Evolutionary conservation across 1,284 basidiomycete genomes (phyloP).

Genomic region (Cutaneotrichosporon sp.): DNA sequence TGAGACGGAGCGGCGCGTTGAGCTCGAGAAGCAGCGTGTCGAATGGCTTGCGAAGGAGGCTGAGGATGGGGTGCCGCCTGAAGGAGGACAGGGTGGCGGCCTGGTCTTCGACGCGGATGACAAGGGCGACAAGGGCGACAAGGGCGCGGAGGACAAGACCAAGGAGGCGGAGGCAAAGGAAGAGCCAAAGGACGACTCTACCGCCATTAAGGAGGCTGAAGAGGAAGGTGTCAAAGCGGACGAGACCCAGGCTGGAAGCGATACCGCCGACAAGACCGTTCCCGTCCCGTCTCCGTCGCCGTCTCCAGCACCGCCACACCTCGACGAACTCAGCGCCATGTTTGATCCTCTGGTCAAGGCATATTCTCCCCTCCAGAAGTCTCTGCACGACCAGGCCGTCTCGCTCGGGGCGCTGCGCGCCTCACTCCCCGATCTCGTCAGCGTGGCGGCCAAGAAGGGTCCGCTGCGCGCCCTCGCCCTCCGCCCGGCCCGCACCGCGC

Average conservation of each 20-base stretch:
- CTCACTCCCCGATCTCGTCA: conserved; percentile 23
- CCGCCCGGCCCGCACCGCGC: conserved; percentile 19
- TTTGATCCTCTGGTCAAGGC: conserved; percentile 38
- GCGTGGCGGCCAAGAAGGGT: conserved; percentile 20
- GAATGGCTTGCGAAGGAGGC: conserved; percentile 51
- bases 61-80: conserved; percentile 29
- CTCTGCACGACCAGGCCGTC: conserved; percentile 45
- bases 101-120: conserved; percentile 27
- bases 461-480: conserved; percentile 27
- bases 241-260: conserved; percentile 5
- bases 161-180: conserved; percentile 1
- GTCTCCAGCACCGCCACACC: conserved; percentile 9
- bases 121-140: conserved; percentile 10
- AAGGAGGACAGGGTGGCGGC: conserved; percentile 8
- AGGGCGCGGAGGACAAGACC: conserved; percentile 8
- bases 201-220: neutral
- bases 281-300: neutral
- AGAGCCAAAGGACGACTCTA: neutral
- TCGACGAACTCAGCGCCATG: conserved; percentile 30
- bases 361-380: conserved; percentile 42
- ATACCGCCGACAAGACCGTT: neutral
- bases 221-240: neutral
- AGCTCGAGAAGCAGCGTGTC: conserved; percentile 56
- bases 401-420: conserved; percentile 40
- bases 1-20: conserved; percentile 63